Percentiles rank a stretch among this genome's conserved stretches.
Conservation (phyloP, 108 stramenopile species). For the Pseudonitzschia delicatissima region DNA sequence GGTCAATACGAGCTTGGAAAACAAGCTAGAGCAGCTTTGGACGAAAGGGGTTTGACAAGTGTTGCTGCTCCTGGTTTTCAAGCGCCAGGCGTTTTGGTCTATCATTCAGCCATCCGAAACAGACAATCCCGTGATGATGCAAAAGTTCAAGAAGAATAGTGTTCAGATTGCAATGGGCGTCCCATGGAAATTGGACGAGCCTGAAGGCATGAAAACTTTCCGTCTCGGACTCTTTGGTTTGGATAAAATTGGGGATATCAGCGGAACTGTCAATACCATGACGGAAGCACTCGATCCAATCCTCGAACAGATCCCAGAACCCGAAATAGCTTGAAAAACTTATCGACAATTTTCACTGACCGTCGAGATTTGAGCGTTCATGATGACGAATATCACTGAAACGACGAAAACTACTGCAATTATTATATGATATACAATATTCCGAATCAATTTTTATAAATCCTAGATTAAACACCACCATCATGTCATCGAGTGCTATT, state of each 20-base stretch:
- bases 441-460: conserved; percentile 25
- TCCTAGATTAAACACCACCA: neutral
- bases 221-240: conserved; percentile 91
- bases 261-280: conserved; percentile 66
- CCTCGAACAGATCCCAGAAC: conserved; percentile 39
- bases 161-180: conserved; percentile 96
- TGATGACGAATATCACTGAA: too few species aligned
- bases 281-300: conserved; percentile 74
- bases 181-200: conserved; percentile 91
- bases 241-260: conserved; percentile 86
- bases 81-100: conserved; percentile 90
- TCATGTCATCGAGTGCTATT: neutral
- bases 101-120: conserved; percentile 72
- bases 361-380: too few species aligned
- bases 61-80: conserved; percentile 86
- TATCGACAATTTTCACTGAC: too few species aligned
- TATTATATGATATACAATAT: conserved; percentile 20
- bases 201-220: conserved; percentile 85
- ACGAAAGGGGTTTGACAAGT: conserved; percentile 67
- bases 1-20: conserved; percentile 73
- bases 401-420: too few species aligned
- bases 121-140: conserved; percentile 88
- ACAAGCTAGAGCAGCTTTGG: conserved; percentile 59
- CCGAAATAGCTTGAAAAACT: neutral
- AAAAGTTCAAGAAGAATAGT: conserved; percentile 76